Evolutionary conservation across 805 yeast genomes (phyloP).

Genomic region (Priceomyces melissophilus): DNA sequence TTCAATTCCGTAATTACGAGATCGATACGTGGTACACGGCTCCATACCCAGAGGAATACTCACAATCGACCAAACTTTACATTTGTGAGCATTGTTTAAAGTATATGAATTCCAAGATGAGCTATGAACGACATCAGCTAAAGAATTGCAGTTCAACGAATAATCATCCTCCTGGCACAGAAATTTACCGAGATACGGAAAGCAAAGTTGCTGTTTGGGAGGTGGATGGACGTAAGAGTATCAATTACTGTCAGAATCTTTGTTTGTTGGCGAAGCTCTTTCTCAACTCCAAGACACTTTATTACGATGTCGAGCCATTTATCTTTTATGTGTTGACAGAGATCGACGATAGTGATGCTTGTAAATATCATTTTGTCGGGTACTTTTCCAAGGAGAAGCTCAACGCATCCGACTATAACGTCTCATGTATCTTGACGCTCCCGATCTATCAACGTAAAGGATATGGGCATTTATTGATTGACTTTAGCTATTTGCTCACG

Average conservation of each 20-base stretch:
- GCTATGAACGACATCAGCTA: slow-evolving; percentile 63
- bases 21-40: slow-evolving; percentile 91
- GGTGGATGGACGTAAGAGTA: slow-evolving; percentile 78
- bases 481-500: slow-evolving; percentile 79
- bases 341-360: slow-evolving; percentile 41
- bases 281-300: slow-evolving; percentile 84
- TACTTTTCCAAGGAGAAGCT: slow-evolving; percentile 89
- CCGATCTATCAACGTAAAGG: slow-evolving; percentile 88
- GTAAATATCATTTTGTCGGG: slow-evolving; percentile 76
- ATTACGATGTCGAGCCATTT: slow-evolving; percentile 94
- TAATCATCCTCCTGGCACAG: slow-evolving; percentile 61
- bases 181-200: slow-evolving; percentile 35
- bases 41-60: slow-evolving; percentile 88
- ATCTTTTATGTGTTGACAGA: slow-evolving; percentile 83
- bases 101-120: slow-evolving; percentile 68
- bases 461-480: slow-evolving; percentile 83
- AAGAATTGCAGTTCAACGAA: slow-evolving; percentile 59
- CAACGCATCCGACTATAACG: slow-evolving; percentile 72
- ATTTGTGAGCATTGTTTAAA: slow-evolving; percentile 84
- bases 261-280: slow-evolving; percentile 88
- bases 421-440: slow-evolving; percentile 85
- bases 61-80: slow-evolving; percentile 57
- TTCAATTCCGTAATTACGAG: slow-evolving; percentile 69
- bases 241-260: slow-evolving; percentile 80
- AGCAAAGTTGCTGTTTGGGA: slow-evolving; percentile 39